Conservation (phyloP, 148 eudicot species). For the Mesembryanthemum crystallinum region DNA sequence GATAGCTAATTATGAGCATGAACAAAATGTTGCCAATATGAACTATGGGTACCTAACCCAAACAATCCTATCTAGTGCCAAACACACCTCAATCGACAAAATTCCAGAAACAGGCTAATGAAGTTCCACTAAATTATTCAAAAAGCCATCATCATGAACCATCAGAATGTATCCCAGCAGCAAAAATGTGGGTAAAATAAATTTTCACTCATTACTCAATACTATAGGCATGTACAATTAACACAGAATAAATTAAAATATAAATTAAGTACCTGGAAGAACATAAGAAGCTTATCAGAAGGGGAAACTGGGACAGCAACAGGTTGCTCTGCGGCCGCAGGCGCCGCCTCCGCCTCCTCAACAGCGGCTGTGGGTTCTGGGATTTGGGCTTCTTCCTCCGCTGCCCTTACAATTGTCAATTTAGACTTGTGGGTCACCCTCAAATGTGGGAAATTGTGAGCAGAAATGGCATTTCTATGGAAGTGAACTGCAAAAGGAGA, state of each 20-base stretch:
- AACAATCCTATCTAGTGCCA: not conserved
- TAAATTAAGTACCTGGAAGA: conserved; percentile 52
- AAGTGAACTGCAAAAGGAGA: conserved; percentile 19
- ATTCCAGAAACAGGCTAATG: not conserved
- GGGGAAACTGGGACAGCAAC: conserved; percentile 83
- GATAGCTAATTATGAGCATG: too few species aligned
- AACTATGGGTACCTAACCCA: too few species aligned
- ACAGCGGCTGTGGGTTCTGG: conserved; percentile 23
- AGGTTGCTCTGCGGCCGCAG: conserved; percentile 37
- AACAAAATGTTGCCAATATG: too few species aligned
- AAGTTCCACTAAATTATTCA: not conserved
- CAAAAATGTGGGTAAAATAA: too few species aligned
- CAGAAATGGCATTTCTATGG: conserved; percentile 21
- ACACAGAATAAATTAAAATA: not conserved
- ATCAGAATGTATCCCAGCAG: conserved; percentile 40
- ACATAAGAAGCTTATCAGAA: conserved; percentile 80
- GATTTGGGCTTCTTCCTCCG: conserved; percentile 28
- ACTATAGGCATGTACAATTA: too few species aligned
- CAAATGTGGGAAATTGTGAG: conserved; percentile 13
- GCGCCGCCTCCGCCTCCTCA: conserved; percentile 31
- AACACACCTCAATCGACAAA: not conserved
- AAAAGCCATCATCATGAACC: not conserved
- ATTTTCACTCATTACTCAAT: too few species aligned
- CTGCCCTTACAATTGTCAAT: conserved; percentile 33
- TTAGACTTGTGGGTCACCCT: conserved; percentile 23